Conservation (phyloP, 345 rosid genomes). For the Camelina laxa region DNA sequence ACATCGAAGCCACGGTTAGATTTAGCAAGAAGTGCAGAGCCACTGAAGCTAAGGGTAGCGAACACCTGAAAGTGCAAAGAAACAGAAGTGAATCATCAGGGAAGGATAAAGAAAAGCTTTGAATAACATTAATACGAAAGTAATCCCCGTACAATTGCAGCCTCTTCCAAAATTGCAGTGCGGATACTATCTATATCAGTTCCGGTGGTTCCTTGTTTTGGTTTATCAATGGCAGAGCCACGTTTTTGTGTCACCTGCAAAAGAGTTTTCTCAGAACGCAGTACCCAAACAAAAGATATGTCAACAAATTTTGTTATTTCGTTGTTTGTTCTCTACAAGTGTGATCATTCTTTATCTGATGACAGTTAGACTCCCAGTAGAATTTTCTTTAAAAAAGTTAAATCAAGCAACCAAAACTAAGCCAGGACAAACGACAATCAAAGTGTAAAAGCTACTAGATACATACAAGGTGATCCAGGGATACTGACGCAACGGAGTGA, state of each 20-base stretch:
- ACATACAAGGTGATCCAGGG: slow-evolving; percentile 91
- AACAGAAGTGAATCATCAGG: slow-evolving; percentile 18
- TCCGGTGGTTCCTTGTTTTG: slow-evolving; percentile 70
- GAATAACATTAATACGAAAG: slow-evolving; percentile 30
- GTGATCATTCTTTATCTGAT: neutral
- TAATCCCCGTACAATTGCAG: slow-evolving; percentile 69
- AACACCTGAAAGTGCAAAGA: slow-evolving; percentile 66
- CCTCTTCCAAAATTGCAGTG: slow-evolving; percentile 80
- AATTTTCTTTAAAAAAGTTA: neutral
- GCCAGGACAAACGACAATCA: slow-evolving; percentile 14
- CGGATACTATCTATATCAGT: slow-evolving; percentile 75
- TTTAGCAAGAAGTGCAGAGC: slow-evolving; percentile 74
- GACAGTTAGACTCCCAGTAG: neutral
- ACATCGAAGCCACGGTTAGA: slow-evolving; percentile 81
- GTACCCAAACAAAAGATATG: neutral
- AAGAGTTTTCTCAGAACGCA: slow-evolving; percentile 30
- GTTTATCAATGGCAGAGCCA: slow-evolving; percentile 67
- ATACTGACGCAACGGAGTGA: slow-evolving; percentile 79
- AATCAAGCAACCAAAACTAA: slow-evolving; percentile 8
- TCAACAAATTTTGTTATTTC: neutral
- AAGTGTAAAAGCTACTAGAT: slow-evolving; percentile 25
- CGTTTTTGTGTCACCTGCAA: slow-evolving; percentile 80
- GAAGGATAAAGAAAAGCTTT: neutral
- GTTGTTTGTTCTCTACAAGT: neutral
- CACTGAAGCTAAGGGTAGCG: slow-evolving; percentile 96